A percentile compares a stretch with the other conserved stretches of the same genome.
These are phyloP conservation scores for Vanrija sp. DNA, from an alignment of 1,284 basidiomycete genomes.

Conservation along the genomic window DNA sequence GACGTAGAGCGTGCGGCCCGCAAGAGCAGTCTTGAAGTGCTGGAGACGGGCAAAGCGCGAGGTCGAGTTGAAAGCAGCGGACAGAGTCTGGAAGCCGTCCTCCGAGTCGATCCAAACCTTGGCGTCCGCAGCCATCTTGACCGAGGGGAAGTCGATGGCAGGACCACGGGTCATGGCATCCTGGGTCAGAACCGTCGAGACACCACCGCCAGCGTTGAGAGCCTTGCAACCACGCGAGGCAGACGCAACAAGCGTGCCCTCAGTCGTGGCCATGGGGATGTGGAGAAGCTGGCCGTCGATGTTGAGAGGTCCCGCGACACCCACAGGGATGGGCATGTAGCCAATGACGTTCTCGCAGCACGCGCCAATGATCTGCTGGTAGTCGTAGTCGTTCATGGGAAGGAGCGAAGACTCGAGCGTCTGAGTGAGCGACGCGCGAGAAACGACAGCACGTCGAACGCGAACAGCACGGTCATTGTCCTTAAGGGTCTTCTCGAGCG, in stretches of 20 bases:
- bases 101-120: constrained; percentile 85
- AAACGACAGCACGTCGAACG: constrained; percentile 84
- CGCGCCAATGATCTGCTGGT: constrained; percentile 88
- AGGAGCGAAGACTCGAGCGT: constrained; percentile 80
- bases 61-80: constrained; percentile 88
- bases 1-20: constrained; percentile 89
- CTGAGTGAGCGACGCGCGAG: constrained; percentile 78
- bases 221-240: constrained; percentile 98
- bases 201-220: constrained; percentile 91
- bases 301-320: constrained; percentile 91
- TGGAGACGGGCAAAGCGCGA: constrained; percentile 83
- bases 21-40: constrained; percentile 77
- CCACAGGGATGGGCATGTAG: constrained; percentile 93
- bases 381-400: constrained; percentile 86
- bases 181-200: constrained; percentile 85
- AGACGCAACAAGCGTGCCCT: constrained; percentile 96
- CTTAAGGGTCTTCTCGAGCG: constrained; percentile 86
- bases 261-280: constrained; percentile 99
- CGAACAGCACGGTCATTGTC: constrained; percentile 82
- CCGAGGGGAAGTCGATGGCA: constrained; percentile 88
- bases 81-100: constrained; percentile 73
- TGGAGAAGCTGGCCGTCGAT: constrained; percentile 82
- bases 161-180: constrained; percentile 99
- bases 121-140: constrained; percentile 74
- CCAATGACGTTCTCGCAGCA: constrained; percentile 99